Conservation (phyloP, 306 rosid species). For the Acacia crassicarpa region DNA sequence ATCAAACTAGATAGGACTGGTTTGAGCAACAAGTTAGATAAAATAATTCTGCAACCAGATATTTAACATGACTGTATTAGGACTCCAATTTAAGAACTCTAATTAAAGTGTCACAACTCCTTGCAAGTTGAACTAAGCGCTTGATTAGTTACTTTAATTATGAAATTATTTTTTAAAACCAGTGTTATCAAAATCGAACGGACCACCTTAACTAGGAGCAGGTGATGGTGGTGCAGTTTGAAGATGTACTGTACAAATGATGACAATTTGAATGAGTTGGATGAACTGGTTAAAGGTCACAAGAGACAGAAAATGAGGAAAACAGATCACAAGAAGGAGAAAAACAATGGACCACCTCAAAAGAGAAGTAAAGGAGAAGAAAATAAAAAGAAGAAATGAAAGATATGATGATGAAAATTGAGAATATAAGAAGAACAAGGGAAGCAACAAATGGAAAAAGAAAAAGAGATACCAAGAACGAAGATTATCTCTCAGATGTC, state of each 20-base stretch:
- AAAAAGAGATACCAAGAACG: neutral
- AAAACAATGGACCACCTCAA: neutral
- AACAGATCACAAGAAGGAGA: neutral
- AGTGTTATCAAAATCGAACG: neutral
- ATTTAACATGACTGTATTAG: too few species aligned
- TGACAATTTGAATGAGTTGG: neutral
- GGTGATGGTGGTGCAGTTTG: neutral
- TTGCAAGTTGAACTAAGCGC: neutral
- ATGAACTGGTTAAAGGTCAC: neutral
- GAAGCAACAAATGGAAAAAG: neutral
- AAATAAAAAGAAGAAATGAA: neutral
- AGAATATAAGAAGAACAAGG: neutral
- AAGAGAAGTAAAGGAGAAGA: neutral
- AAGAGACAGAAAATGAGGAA: neutral
- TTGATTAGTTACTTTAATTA: too few species aligned
- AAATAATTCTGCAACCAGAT: too few species aligned
- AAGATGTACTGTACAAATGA: neutral
- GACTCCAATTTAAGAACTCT: too few species aligned
- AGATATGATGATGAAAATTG: neutral
- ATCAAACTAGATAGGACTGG: too few species aligned
- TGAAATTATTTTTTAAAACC: too few species aligned
- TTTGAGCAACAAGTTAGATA: too few species aligned
- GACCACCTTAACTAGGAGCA: neutral
- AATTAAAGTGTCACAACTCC: too few species aligned
- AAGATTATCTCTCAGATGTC: neutral